These are phyloP conservation scores for Harringtonia lauricola DNA, from an alignment of 2,329 filamentous ascomycete genomes.

Conservation along the genomic window DNA sequence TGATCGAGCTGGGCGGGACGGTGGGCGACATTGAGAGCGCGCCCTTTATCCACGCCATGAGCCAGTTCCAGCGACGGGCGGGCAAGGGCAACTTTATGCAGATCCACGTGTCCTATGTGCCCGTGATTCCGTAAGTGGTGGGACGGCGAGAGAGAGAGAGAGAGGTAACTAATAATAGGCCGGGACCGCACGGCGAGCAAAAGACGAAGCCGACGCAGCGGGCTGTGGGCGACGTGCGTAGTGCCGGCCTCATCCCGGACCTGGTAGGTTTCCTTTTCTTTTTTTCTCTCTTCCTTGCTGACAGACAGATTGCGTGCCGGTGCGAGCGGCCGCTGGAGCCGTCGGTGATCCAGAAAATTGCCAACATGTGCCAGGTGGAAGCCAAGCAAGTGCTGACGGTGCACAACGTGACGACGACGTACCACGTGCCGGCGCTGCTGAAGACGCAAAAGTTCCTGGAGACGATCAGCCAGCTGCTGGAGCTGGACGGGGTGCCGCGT, in stretches of 20 bases:
- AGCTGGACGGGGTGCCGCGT: constrained; percentile 46
- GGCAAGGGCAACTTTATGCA: constrained; percentile 75
- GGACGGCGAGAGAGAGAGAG: background rate
- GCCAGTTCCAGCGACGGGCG: constrained; percentile 61
- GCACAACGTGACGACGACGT: constrained; percentile 78
- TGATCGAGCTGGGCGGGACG: constrained; percentile 57
- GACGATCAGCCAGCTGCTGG: constrained; percentile 38
- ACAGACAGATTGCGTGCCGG: constrained; percentile 61
- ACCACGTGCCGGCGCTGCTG: constrained; percentile 90
- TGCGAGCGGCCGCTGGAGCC: constrained; percentile 68
- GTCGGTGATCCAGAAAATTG: constrained; percentile 74
- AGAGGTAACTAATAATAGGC: constrained; percentile 8
- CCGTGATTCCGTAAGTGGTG: constrained; percentile 33
- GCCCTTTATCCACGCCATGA: constrained; percentile 80
- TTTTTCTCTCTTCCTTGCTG: background rate
- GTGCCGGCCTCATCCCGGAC: constrained; percentile 63
- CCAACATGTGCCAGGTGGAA: constrained; percentile 80
- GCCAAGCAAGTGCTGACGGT: constrained; percentile 80
- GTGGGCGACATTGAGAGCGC: constrained; percentile 75
- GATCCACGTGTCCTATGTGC: constrained; percentile 84
- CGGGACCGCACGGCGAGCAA: constrained; percentile 47
- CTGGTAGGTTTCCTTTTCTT: constrained; percentile 36
- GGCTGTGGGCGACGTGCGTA: constrained; percentile 74
- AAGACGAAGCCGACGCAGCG: constrained; percentile 97
- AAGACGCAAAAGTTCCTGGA: constrained; percentile 64